Percentiles rank a stretch among this genome's conserved stretches.
phyloP scores from a whole-genome alignment of 805 yeast species.

The Yarrowia alimentaria region DNA sequence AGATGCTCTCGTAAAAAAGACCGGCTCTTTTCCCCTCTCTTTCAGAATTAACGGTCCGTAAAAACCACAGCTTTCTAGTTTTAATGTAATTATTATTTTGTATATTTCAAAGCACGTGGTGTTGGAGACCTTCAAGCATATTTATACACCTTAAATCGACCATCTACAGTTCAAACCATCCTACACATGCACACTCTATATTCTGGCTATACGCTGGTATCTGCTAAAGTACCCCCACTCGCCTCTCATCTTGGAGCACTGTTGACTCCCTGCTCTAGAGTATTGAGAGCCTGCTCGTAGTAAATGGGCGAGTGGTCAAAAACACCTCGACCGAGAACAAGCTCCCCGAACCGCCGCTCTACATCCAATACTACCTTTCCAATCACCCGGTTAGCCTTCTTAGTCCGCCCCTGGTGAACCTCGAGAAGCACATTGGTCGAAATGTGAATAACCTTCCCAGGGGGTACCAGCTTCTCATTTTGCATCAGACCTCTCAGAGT shows the following conservation, averaged over 20 bases:
- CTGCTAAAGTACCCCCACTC: too few species aligned
- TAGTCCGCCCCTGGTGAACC: constrained; percentile 72
- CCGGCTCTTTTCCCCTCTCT: too few species aligned
- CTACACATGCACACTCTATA: too few species aligned
- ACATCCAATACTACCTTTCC: constrained; percentile 38
- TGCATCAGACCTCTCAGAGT: constrained; percentile 38
- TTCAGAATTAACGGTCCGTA: too few species aligned
- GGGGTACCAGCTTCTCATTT: constrained; percentile 40
- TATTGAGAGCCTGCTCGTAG: constrained; percentile 38
- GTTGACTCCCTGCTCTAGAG: constrained; percentile 36
- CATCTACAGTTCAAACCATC: too few species aligned
- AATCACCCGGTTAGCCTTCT: constrained; percentile 89
- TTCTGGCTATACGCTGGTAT: too few species aligned
- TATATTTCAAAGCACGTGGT: too few species aligned
- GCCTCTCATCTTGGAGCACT: constrained; percentile 30
- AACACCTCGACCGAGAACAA: constrained; percentile 39
- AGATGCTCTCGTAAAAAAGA: too few species aligned
- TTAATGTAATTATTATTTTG: constrained; percentile 4
- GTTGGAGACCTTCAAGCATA: too few species aligned
- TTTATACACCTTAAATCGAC: too few species aligned
- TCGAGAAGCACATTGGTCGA: constrained; percentile 37
- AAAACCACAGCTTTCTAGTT: too few species aligned
- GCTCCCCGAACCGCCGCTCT: constrained; percentile 39
- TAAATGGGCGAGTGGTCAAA: constrained; percentile 41
- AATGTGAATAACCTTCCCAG: constrained; percentile 40